Base-by-base conservation (phyloP, 352 stramenopile species). In the Phytopythium chamaehyphon region DNA sequence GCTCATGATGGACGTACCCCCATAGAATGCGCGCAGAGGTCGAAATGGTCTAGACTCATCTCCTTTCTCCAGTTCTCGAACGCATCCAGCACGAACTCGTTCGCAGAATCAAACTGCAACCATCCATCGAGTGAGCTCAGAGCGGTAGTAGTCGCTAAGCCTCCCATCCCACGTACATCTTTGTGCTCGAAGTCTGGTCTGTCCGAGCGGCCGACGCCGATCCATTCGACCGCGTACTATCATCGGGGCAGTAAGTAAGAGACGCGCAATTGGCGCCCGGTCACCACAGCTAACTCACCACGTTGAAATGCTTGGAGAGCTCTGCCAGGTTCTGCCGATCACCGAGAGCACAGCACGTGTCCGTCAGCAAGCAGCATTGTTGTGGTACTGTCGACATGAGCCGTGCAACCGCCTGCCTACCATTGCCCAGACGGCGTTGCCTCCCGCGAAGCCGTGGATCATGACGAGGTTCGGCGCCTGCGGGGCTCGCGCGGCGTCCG, bases 201-300 rank as follows among this genome's bases (percentile, higher is more conserved):
- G 55, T 94, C 81, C 9, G 79, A 92, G 12, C 83, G 83, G 2
- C 77, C 83, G 28, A 86, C 72, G 40, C 83, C 83, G 45, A 91
- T 88, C 83, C 83, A 94, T 44, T 94, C 81, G 24, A 94, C 83
- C 3, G 83, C 78, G 57, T 92, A 94, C 80, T 93, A 15, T 19
- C 37, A 9, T 45, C 4, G 47, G 6, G 28, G 7, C 48, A 42
- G n/a, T n/a, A n/a, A n/a, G n/a, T n/a, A n/a, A n/a, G n/a, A n/a
- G n/a, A n/a, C n/a, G n/a, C n/a, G n/a, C n/a, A n/a, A n/a, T n/a
- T n/a, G n/a, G n/a, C n/a, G n/a, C n/a, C n/a, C n/a, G n/a, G n/a
- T n/a, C n/a, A n/a, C n/a, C n/a, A n/a, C 21, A 7, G 15, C 16
- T 0, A 11, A 70, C 74, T n/a, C 62, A 93, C 83, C 56, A 94